These are phyloP conservation scores for Boechera divaricarpa DNA, from an alignment of 345 rosid species.

Conservation along the genomic window DNA sequence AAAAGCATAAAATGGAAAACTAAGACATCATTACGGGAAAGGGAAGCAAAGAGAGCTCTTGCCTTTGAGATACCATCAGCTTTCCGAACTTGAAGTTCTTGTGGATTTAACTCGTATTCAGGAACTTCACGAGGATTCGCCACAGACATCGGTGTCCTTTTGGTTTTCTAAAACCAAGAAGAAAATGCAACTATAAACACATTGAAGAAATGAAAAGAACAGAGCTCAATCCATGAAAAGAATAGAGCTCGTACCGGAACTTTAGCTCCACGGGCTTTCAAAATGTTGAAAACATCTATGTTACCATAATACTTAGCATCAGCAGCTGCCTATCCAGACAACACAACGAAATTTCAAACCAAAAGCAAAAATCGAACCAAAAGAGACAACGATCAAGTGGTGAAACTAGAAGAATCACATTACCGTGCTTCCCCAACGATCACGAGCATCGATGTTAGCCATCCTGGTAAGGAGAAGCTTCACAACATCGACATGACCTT, in stretches of 20 bases:
- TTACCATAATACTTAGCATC: constrained; percentile 95
- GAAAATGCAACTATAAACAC: constrained; percentile 23
- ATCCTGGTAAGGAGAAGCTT: constrained; percentile 63
- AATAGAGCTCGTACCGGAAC: constrained; percentile 60
- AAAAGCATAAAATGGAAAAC: not conserved
- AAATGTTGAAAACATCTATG: constrained; percentile 68
- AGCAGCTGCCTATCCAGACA: constrained; percentile 79
- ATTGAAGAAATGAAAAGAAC: constrained; percentile 13
- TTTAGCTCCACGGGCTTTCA: constrained; percentile 94
- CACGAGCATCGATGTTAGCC: constrained; percentile 94
- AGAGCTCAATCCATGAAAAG: not conserved
- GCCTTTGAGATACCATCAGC: constrained; percentile 87
- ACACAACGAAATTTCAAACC: constrained; percentile 27
- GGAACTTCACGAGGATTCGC: constrained; percentile 92
- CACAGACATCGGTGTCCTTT: constrained; percentile 91
- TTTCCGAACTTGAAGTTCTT: constrained; percentile 89
- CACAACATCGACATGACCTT: constrained; percentile 88
- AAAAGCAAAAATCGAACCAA: not conserved
- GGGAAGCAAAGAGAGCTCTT: constrained; percentile 35
- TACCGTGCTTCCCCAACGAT: constrained; percentile 99
- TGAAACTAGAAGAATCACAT: not conserved
- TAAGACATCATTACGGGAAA: constrained; percentile 7
- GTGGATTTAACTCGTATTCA: constrained; percentile 92
- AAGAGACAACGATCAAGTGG: not conserved
- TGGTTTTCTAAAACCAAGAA: constrained; percentile 64